Evolutionary conservation across 2,329 filamentous ascomycete genomes (phyloP), one percentile per base, ranked within the genome.

Genomic region (Claviceps arundinis): DNA sequence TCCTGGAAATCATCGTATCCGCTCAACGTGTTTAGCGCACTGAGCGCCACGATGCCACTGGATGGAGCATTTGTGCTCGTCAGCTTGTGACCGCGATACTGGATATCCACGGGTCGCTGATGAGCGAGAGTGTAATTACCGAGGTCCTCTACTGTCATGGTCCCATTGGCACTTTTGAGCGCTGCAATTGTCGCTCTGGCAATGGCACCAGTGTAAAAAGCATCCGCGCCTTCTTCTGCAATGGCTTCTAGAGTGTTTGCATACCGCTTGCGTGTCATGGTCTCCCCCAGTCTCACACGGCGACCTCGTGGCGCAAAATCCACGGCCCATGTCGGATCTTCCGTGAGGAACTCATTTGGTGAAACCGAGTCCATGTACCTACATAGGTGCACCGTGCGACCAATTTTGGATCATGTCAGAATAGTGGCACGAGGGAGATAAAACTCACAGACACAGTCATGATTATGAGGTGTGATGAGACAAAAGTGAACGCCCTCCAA

Each of bases 231-330:
- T 7, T 78, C 57, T 0, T 76, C 63, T 0, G 85, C 84, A 57
- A 93, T 86, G 0, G 70, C 72, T 61, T 89, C 84, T 0, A 93
- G 73, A 0, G 85, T 88, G 55, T 85, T 70, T 1, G 85, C 87
- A 64, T 87, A 89, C 41, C 87, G 75, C 62, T 81, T 85, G 24
- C 87, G 74, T 0, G 84, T 88, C 56, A 93, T 86, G 0, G 68
- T 85, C 57, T 93, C 85, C n/a, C 84, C 84, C 2, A 87, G 64
- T 19, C 73, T 72, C 1, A 90, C 61, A 1, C 80, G 69, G 1
- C 73, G 80, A 3, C 87, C 88, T 53, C 85, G 78, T 0, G 87
- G 87, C 2, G 89, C 88, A 65, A 95, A 95, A 64, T 95, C 89
- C 30, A 88, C 69, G 0, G 89, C 86, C 85, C 88, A 95, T 0